phyloP scores from a whole-genome alignment of 495 filamentous ascomycete genomes.

The Elaphomyces granulatus region DNA sequence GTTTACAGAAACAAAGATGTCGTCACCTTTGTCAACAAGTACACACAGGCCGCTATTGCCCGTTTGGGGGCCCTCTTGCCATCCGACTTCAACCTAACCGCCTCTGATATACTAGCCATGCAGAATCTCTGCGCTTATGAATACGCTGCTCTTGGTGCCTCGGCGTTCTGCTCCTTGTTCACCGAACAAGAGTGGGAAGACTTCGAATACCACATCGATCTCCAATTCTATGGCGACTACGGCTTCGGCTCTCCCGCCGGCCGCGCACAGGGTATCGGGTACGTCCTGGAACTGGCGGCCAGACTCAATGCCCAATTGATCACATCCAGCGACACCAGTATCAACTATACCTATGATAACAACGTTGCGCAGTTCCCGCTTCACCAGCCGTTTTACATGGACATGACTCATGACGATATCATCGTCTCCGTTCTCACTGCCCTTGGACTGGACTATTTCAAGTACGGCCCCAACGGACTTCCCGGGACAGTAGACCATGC shows the following conservation, averaged over 20 bases:
- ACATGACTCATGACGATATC: constrained; percentile 28
- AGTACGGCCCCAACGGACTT: constrained; percentile 32
- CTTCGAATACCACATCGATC: constrained; percentile 42
- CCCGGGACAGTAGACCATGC: constrained; percentile 36
- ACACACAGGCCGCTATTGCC: constrained; percentile 12
- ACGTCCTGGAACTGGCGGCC: constrained; percentile 46
- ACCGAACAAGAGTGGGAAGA: constrained; percentile 42
- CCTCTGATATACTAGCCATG: constrained; percentile 38
- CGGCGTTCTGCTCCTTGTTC: constrained; percentile 39
- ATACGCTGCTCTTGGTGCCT: constrained; percentile 14
- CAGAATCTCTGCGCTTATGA: constrained; percentile 31
- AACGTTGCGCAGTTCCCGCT: constrained; percentile 33
- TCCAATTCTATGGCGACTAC: constrained; percentile 43
- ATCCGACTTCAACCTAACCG: constrained; percentile 33
- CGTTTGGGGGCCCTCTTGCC: constrained; percentile 18
- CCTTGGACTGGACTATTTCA: constrained; percentile 36
- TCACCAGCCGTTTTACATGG: constrained; percentile 35
- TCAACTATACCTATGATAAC: constrained; percentile 42
- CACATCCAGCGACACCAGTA: constrained; percentile 36
- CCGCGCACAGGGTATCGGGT: constrained; percentile 48
- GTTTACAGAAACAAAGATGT: constrained; percentile 10
- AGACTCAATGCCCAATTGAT: constrained; percentile 39
- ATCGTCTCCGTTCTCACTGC: constrained; percentile 33
- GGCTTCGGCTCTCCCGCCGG: constrained; percentile 46
- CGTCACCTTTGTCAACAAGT: constrained; percentile 13